These are phyloP conservation scores for Musa schizocarpa DNA, from an alignment of 176 grass and related monocot species.

Conservation along the genomic window DNA sequence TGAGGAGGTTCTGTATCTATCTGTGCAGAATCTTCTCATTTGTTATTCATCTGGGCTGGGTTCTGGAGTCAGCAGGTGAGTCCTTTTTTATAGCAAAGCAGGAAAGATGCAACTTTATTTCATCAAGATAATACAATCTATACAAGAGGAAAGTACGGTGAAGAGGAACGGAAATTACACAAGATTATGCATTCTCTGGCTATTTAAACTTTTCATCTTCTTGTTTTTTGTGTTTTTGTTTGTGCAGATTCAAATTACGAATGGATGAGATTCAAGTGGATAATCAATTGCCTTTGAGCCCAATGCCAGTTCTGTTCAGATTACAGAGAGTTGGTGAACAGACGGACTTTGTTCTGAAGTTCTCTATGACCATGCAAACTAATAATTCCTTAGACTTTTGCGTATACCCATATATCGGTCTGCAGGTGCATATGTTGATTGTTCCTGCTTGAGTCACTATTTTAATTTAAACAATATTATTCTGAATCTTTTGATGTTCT, in stretches of 20 bases:
- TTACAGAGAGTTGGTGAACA: slow-evolving; percentile 65
- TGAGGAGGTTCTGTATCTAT: slow-evolving; percentile 89
- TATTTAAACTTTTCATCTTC: slow-evolving; percentile 6
- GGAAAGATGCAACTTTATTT: neutral
- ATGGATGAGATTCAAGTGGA: slow-evolving; percentile 90
- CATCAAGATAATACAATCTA: neutral
- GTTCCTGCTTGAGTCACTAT: neutral
- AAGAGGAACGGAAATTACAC: neutral
- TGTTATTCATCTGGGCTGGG: slow-evolving; percentile 92
- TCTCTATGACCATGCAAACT: slow-evolving; percentile 76
- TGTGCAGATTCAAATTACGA: slow-evolving; percentile 60
- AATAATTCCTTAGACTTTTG: slow-evolving; percentile 90
- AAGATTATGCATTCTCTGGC: neutral
- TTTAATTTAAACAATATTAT: neutral
- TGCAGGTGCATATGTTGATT: slow-evolving; percentile 46
- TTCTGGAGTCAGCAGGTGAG: slow-evolving; percentile 82
- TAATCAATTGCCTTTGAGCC: slow-evolving; percentile 88
- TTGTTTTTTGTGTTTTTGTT: slow-evolving; percentile 23
- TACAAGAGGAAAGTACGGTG: neutral
- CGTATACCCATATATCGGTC: slow-evolving; percentile 89
- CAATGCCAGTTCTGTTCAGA: slow-evolving; percentile 89
- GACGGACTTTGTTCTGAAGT: slow-evolving; percentile 64
- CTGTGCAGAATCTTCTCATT: slow-evolving; percentile 78
- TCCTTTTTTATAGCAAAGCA: neutral
- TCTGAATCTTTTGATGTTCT: neutral